phyloP scores from a whole-genome alignment of 495 filamentous ascomycete genomes.

The Hypoxylon lienhwacheense region DNA sequence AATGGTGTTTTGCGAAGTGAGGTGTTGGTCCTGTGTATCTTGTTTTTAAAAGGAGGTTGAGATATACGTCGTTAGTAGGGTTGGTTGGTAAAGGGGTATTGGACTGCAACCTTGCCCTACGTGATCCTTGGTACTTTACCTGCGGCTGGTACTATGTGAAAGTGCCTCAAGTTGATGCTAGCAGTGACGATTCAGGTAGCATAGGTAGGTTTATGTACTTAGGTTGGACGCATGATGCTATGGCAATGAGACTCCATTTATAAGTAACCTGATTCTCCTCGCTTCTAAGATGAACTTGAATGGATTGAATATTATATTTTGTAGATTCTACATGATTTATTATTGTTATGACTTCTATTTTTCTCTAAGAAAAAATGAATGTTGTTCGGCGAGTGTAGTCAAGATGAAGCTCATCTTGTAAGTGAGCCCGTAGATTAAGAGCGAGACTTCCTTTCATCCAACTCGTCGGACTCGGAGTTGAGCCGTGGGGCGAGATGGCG shows the following conservation, averaged over 20 bases:
- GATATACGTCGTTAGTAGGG: conserved; percentile 11
- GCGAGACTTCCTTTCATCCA: conserved; percentile 4
- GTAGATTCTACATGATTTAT: no score
- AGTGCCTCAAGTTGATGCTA: conserved; percentile 21
- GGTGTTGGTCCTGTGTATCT: conserved; percentile 7
- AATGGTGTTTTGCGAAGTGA: conserved; percentile 24
- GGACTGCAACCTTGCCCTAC: conserved; percentile 20
- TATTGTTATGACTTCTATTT: neutral
- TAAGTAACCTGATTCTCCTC: conserved; percentile 10
- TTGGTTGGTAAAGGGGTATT: conserved; percentile 15
- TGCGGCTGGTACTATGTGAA: conserved; percentile 8
- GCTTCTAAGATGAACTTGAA: no score
- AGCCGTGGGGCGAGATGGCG: conserved; percentile 7
- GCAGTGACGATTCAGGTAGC: conserved; percentile 26
- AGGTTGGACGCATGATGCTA: conserved; percentile 25
- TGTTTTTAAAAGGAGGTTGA: conserved; percentile 8
- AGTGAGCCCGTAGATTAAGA: no score
- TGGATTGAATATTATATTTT: no score
- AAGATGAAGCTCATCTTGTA: no score
- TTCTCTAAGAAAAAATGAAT: neutral
- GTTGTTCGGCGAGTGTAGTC: no score
- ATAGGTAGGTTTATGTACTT: conserved; percentile 22
- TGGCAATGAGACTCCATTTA: conserved; percentile 28
- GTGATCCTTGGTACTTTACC: conserved; percentile 20
- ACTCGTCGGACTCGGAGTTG: conserved; percentile 17